phyloP scores from a whole-genome alignment of 2,329 filamentous ascomycete species.

The Penicillium concentricum region DNA sequence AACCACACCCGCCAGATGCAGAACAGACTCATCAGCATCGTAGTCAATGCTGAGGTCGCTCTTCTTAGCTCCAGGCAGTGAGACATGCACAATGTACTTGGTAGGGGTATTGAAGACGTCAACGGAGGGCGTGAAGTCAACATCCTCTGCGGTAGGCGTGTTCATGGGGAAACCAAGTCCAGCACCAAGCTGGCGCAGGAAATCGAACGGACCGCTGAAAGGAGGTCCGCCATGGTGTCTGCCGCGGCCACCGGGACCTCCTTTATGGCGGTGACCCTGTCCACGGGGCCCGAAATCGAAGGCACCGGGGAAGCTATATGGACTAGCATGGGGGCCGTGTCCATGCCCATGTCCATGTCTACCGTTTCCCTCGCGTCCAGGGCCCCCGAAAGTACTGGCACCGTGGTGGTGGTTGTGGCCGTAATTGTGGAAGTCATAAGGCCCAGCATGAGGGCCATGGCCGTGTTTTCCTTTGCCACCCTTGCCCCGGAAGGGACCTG shows the following conservation, averaged over 20 bases:
- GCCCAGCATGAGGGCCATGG: not conserved
- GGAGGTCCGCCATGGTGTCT: conserved; percentile 7
- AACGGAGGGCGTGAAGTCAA: conserved; percentile 39
- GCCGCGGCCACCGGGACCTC: conserved; percentile 10
- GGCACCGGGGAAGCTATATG: not conserved
- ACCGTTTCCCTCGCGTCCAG: not conserved
- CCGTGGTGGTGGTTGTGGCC: not conserved
- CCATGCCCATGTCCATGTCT: not conserved
- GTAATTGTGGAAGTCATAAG: not conserved
- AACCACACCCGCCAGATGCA: conserved; percentile 70
- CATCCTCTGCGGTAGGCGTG: conserved; percentile 17
- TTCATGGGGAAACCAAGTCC: conserved; percentile 31
- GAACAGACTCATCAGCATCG: conserved; percentile 64
- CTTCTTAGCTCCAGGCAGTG: conserved; percentile 76
- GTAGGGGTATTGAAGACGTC: conserved; percentile 71
- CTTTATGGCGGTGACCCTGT: conserved; percentile 6
- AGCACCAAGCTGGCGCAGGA: conserved; percentile 30
- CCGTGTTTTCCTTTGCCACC: conserved; percentile 1
- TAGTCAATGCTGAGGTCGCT: conserved; percentile 75
- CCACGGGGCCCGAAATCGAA: conserved; percentile 1
- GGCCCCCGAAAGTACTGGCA: not conserved
- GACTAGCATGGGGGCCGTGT: conserved; percentile 2
- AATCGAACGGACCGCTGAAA: conserved; percentile 14
- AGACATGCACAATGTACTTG: conserved; percentile 67
- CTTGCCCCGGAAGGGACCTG: not conserved